Percentiles rank a stretch among this genome's conserved stretches.
Evolutionary conservation across 2,329 filamentous ascomycete species (phyloP).

Genomic region (Pyrenochaeta sp.): DNA sequence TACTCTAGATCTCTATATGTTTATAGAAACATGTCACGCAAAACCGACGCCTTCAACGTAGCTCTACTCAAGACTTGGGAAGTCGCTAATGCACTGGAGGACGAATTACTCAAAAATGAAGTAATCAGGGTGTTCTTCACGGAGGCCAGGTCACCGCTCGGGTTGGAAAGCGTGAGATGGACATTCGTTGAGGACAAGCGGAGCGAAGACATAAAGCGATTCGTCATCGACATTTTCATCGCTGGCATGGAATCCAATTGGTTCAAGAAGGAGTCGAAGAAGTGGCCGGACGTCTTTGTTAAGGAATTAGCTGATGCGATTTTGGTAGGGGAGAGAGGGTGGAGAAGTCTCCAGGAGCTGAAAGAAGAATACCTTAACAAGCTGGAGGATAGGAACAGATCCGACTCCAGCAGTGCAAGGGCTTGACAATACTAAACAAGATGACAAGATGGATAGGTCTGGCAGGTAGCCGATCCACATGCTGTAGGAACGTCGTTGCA

Average conservation of each 20-base stretch:
- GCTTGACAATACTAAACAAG: too few species aligned
- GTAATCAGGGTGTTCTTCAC: neutral
- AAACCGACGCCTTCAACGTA: constrained; percentile 3
- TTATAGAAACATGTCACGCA: neutral
- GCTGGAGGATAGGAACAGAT: too few species aligned
- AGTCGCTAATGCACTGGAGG: neutral
- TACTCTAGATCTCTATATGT: constrained; percentile 12
- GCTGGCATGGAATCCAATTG: neutral
- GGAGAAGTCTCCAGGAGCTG: neutral
- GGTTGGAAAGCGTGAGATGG: neutral
- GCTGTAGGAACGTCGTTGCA: too few species aligned
- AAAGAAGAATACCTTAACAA: neutral
- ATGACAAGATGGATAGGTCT: too few species aligned
- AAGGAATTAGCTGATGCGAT: neutral
- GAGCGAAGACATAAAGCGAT: neutral
- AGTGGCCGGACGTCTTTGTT: constrained; percentile 8
- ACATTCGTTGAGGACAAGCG: neutral
- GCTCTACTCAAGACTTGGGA: constrained; percentile 7
- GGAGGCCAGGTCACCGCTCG: neutral
- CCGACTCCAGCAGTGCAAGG: too few species aligned
- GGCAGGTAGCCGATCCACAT: too few species aligned
- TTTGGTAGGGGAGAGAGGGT: neutral
- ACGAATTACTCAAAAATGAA: neutral
- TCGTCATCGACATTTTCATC: constrained; percentile 1
- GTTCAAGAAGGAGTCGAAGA: constrained; percentile 4